Evolutionary conservation across 2,329 filamentous ascomycete genomes (phyloP).

Genomic region (Aspergillus candidus): DNA sequence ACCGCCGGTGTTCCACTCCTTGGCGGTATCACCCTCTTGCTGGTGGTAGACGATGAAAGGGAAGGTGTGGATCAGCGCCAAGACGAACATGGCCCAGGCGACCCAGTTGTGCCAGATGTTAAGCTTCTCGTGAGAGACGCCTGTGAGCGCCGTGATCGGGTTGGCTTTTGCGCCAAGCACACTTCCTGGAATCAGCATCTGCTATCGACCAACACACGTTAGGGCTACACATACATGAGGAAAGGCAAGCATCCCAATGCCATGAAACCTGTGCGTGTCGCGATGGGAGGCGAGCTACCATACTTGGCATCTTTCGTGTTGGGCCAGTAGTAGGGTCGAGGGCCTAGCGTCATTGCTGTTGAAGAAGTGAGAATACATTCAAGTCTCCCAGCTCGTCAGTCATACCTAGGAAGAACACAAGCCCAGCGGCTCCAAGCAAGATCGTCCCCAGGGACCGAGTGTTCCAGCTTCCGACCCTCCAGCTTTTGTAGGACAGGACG

Average conservation of each 20-base stretch:
- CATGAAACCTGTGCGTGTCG: slow-evolving; percentile 50
- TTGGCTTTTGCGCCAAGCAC: slow-evolving; percentile 52
- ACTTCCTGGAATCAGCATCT: slow-evolving; percentile 18
- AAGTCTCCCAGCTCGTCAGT: background rate
- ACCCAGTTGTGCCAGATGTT: slow-evolving; percentile 49
- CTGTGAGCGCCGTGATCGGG: slow-evolving; percentile 49
- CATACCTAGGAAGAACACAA: slow-evolving; percentile 44
- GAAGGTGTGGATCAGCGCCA: slow-evolving; percentile 55
- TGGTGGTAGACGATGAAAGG: slow-evolving; percentile 53
- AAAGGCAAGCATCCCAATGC: slow-evolving; percentile 49
- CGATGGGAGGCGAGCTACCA: slow-evolving; percentile 50
- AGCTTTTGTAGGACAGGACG: slow-evolving; percentile 40
- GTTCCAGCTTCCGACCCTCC: slow-evolving; percentile 16
- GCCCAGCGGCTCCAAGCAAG: slow-evolving; percentile 36
- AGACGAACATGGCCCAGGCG: slow-evolving; percentile 51
- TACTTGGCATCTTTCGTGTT: slow-evolving; percentile 36
- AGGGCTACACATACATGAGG: slow-evolving; percentile 32
- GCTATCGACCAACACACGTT: background rate
- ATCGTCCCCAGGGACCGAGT: slow-evolving; percentile 38
- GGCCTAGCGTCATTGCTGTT: slow-evolving; percentile 45
- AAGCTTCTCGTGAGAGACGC: slow-evolving; percentile 53
- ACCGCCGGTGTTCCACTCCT: slow-evolving; percentile 40
- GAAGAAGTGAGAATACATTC: background rate
- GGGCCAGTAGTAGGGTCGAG: slow-evolving; percentile 53
- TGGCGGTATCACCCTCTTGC: slow-evolving; percentile 44